Conservation (phyloP, 2,329 filamentous ascomycete species). For the Botrytis aclada region DNA sequence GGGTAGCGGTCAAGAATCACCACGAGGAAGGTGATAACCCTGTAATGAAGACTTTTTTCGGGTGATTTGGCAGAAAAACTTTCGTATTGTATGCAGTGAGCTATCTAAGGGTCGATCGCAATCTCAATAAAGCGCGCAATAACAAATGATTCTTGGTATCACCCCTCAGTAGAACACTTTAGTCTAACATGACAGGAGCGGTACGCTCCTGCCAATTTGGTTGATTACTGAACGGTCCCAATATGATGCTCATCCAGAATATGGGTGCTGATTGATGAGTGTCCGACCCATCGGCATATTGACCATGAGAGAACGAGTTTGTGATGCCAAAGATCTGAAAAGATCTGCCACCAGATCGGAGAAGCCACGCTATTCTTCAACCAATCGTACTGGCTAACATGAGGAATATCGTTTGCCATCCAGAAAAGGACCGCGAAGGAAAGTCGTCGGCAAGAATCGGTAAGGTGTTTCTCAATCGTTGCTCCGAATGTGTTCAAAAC, state of each 20-base stretch:
- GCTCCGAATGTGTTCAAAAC: slow-evolving; percentile 5
- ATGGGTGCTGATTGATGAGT: not conserved
- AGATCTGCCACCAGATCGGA: slow-evolving; percentile 1
- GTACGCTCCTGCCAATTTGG: not conserved
- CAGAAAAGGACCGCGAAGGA: not conserved
- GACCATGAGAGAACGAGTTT: not conserved
- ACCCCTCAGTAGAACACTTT: not conserved
- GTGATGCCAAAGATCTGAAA: not conserved
- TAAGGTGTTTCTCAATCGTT: not conserved
- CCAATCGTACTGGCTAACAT: not conserved
- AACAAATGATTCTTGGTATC: not conserved
- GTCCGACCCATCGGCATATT: not conserved
- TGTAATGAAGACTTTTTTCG: not conserved
- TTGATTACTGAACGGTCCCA: slow-evolving; percentile 3
- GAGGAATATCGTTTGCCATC: not conserved
- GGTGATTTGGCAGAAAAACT: not conserved
- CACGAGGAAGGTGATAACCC: not conserved
- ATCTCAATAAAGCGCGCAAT: slow-evolving; percentile 7
- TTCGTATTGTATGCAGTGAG: slow-evolving; percentile 7
- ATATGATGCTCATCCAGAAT: not conserved
- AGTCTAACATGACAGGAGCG: not conserved
- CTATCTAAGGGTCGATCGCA: slow-evolving; percentile 6
- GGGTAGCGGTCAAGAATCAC: slow-evolving; percentile 2
- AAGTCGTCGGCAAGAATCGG: not conserved
- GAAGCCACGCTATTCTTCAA: not conserved